Evolutionary conservation across 345 rosid species (phyloP), one percentile per base, ranked within the genome.

Genomic region (Combretum micranthum): DNA sequence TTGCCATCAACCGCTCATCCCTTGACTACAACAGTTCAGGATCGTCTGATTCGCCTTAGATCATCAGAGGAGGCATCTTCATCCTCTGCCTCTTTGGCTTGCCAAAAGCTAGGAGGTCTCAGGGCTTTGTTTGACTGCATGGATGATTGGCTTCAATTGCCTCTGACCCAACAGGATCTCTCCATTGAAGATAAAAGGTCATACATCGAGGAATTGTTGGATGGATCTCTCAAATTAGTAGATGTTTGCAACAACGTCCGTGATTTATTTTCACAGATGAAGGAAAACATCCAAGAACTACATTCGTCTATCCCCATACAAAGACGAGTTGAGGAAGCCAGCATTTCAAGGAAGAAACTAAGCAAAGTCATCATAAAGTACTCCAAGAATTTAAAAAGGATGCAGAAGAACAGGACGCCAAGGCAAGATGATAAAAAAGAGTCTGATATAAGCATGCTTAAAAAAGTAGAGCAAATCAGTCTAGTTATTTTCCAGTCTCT

Each of bases 211-310:
- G 64, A 72, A 44, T 57, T 75, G 56, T 62, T 76, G 23, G 72
- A 75, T 17, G 83, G 83, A 17, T 75, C 77, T 42, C 66, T 81
- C 1, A 67, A 55, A 57, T 13, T 69, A 52, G 52, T 78, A 46
- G 81, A 81, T 64, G 55, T 78, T 5, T 78, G 82, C n/a, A 53
- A 75, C 45, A 69, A 53, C 8, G 25, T 66, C 10, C 60, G 72
- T 66, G 80, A 77, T 52, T 71, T 64, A 60, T 20, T 80, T 58
- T 64, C 64, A 52, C 71, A 65, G 61, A 61, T 59, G 47, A 77
- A 66, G 25, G 75, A 60, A n/a, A 57, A 60, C 42, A 57, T 70
- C 3, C 67, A 64, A 17, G 75, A 68, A 11, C 69, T 75, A 0
- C 65, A 75, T 46, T 70, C 76, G 0, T 70, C 71, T 22, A 65